Base-by-base conservation (phyloP, 192 early-diverging fungal species). In the Rhizophagus sp. region DNA sequence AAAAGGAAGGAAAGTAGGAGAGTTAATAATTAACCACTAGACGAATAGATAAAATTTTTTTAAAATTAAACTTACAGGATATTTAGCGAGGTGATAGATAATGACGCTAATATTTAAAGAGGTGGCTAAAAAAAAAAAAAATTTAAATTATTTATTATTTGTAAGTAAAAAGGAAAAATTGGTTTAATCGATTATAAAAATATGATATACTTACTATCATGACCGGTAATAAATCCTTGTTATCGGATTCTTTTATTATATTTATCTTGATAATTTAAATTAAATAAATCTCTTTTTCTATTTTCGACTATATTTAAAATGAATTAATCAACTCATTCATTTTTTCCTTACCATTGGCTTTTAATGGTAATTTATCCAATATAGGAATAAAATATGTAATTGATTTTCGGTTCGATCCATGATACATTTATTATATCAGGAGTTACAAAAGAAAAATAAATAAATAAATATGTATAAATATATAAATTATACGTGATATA, bases 131-230 rank as follows among this genome's bases (percentile, higher is more conserved):
- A 34, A 33, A 67, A 67, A 17, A 67, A 41, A n/a, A n/a, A n/a
- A n/a, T n/a, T n/a, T n/a, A n/a, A n/a, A 39, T 39, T 39, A 39
- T 39, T 39, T 39, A n/a, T 41, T 41, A 41, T 41, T 41, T 41
- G 39, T 41, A 4, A 36, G 34, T 36, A 22, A 30, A 30, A n/a
- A n/a, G n/a, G n/a, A n/a, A n/a, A n/a, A n/a, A n/a, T n/a, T n/a
- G n/a, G n/a, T n/a, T 1, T 30, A 30, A 30, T 30, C 1, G 30
- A 30, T 30, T 30, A 30, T 30, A 30, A 30, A 30, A 30, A 30
- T 30, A 30, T 30, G n/a, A n/a, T n/a, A 66, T 66, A 67, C 65
- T 67, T 33, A 30, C 27, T 30, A 67, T 67, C 65, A 67, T 67
- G 27, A 19, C 65, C 65, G 6, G 65, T 57, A 57, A 57, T 57